Evolutionary conservation across 225 moss, liverwort and hornwort species (phyloP), one percentile per base, ranked within the genome.

Genomic region (Sphagnum contortum): DNA sequence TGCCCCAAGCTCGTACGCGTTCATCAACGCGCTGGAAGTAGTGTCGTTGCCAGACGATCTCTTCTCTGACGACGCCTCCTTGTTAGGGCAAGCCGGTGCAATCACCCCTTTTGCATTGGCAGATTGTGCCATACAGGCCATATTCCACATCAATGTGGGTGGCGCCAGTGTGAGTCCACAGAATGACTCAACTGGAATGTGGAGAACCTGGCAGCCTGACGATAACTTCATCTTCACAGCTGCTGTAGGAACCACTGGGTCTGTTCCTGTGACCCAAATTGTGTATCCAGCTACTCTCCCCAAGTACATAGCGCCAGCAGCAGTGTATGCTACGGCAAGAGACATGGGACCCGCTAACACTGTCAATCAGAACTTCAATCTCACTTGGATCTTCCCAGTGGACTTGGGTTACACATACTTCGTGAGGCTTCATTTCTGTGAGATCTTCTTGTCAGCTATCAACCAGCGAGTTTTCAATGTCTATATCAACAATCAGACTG

Each of bases 121-220:
- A n/a, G 6, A 11, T 10, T 77, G 66, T 4, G 89, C 83, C 0
- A 50, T 89, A 13, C 71, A 94, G 75, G 83, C 78, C 71, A 74
- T 94, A 81, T 91, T 74, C 48, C 82, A 91, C 63, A 72, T 91
- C 59, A 94, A 94, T 55, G 89, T 94, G 0, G 94, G 94, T 8
- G 94, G 91, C 4, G 2, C 0, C 0, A 7, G 4, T 2, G 72
- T 94, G 7, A 3, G 57, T 2, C 61, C 94, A 0, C 53, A 4
- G 3, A 80, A 87, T 29, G 94, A 94, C 48, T 85, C 94, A 0
- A 0, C 48, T 0, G 71, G 71, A 44, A 57, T 82, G 66, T 82
- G 68, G 73, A 75, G 81, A 48, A 76, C 4, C 52, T 94, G 94
- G 94, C 65, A 66, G 0, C 0, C 2, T 0, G 94, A 94, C 67